Percentiles rank a stretch among this genome's conserved stretches.
Evolutionary conservation across 2,329 filamentous ascomycete species (phyloP).

Genomic region (Nigrospora oryzae): DNA sequence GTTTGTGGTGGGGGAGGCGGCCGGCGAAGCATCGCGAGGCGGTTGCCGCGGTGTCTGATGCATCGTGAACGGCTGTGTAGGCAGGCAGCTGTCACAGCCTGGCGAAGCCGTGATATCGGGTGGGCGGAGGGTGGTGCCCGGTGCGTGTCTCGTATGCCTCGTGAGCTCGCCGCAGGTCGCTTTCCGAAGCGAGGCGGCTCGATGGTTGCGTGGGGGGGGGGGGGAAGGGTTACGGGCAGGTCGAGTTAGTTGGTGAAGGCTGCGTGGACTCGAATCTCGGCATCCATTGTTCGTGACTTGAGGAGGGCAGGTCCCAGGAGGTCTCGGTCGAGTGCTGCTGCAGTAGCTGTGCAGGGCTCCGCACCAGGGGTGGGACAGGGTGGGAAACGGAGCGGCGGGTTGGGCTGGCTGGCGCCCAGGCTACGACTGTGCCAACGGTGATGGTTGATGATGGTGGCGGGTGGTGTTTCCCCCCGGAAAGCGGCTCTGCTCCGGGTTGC

Average conservation of each 20-base stretch:
- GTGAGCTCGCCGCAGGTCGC: too few relatives aligned
- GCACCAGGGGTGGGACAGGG: too few relatives aligned
- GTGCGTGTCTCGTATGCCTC: too few relatives aligned
- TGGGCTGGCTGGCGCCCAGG: not conserved
- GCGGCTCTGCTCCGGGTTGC: constrained; percentile 6
- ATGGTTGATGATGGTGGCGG: not conserved
- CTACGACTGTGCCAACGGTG: not conserved
- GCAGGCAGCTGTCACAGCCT: not conserved
- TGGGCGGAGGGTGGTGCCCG: too few relatives aligned
- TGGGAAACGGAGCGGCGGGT: not conserved
- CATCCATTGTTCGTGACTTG: constrained; percentile 1
- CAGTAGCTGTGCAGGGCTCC: too few relatives aligned
- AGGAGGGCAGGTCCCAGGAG: too few relatives aligned
- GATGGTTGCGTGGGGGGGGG: too few relatives aligned
- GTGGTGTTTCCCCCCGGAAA: not conserved
- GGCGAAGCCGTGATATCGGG: too few relatives aligned
- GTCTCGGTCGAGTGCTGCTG: too few relatives aligned
- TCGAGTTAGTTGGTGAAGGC: not conserved
- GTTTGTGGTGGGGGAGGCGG: constrained; percentile 63
- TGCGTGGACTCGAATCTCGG: not conserved
- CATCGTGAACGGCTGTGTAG: constrained; percentile 45
- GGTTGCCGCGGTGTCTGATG: constrained; percentile 81
- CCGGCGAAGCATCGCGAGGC: constrained; percentile 64
- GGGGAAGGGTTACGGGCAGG: not conserved
- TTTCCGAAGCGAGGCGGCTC: too few relatives aligned